phyloP scores from a whole-genome alignment of 73 alveolate species.

The Paramecium bursaria region DNA sequence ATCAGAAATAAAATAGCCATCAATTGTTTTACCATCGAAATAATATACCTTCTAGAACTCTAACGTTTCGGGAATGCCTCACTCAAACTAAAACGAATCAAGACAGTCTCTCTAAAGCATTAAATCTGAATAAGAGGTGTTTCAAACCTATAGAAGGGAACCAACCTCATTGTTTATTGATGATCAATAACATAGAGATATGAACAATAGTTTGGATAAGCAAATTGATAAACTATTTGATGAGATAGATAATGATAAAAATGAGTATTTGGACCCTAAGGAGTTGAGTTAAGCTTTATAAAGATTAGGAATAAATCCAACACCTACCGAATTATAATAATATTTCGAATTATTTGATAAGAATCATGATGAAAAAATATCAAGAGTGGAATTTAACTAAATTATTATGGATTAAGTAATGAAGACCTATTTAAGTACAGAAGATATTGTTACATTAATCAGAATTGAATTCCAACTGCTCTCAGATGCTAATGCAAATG shows the following conservation, averaged over 20 bases:
- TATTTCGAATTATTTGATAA: constrained; percentile 35
- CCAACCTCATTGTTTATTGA: too few relatives aligned
- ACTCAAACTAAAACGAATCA: too few relatives aligned
- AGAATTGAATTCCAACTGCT: not conserved
- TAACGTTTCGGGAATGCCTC: too few relatives aligned
- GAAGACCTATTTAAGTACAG: constrained; percentile 23
- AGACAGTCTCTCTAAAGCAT: too few relatives aligned
- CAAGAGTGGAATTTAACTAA: constrained; percentile 10
- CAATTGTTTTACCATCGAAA: too few relatives aligned
- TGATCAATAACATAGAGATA: too few relatives aligned
- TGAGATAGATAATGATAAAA: not conserved
- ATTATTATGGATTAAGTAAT: constrained; percentile 29
- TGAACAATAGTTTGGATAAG: too few relatives aligned
- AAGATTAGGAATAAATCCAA: constrained; percentile 38
- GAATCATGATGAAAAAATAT: constrained; percentile 51
- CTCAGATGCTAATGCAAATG: constrained; percentile 57
- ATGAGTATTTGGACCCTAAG: constrained; percentile 50
- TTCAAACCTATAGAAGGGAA: too few relatives aligned
- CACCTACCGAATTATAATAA: not conserved
- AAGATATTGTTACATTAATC: constrained; percentile 5
- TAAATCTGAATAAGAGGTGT: too few relatives aligned
- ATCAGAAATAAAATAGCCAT: too few relatives aligned
- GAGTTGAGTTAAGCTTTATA: constrained; percentile 12
- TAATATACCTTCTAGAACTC: too few relatives aligned
- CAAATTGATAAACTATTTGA: constrained; percentile 13